Evolutionary conservation across 1,139 yeast species (phyloP).

Genomic region (Meyerozyma smithsonii): DNA sequence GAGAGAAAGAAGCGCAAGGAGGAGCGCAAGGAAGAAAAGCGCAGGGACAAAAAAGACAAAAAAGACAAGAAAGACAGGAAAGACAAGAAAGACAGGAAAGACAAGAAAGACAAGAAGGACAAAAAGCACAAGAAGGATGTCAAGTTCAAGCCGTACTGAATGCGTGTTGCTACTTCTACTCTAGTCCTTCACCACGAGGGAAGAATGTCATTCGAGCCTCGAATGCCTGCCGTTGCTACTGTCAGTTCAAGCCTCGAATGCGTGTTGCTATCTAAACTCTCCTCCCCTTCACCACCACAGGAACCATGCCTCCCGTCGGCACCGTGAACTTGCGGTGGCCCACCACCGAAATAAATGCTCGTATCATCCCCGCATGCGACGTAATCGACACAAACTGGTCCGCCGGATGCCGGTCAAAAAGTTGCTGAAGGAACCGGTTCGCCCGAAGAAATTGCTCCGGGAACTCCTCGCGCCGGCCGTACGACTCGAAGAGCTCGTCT

Average conservation of each 20-base stretch:
- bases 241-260: no score
- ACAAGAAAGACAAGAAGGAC: conserved; percentile 20
- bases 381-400: conserved; percentile 44
- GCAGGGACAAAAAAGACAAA: conserved; percentile 16
- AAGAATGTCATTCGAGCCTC: no score
- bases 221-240: no score
- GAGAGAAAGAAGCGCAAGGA: conserved; percentile 20
- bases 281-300: conserved; percentile 47
- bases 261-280: no score
- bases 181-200: no score
- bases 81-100: conserved; percentile 14
- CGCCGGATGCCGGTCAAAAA: conserved; percentile 41
- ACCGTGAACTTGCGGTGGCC: conserved; percentile 53
- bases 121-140: conserved; percentile 30
- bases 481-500: conserved; percentile 36
- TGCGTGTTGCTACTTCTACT: no score
- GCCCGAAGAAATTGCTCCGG: conserved; percentile 49
- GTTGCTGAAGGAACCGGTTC: conserved; percentile 41
- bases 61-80: conserved; percentile 18
- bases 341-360: conserved; percentile 47
- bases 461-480: conserved; percentile 40
- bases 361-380: conserved; percentile 60
- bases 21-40: conserved; percentile 20
- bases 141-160: conserved; percentile 53
- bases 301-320: conserved; percentile 65